A percentile compares a stretch with the other conserved stretches of the same genome.
These are phyloP conservation scores for Trametes elegans DNA, from an alignment of 768 basidiomycete species.

Conservation along the genomic window DNA sequence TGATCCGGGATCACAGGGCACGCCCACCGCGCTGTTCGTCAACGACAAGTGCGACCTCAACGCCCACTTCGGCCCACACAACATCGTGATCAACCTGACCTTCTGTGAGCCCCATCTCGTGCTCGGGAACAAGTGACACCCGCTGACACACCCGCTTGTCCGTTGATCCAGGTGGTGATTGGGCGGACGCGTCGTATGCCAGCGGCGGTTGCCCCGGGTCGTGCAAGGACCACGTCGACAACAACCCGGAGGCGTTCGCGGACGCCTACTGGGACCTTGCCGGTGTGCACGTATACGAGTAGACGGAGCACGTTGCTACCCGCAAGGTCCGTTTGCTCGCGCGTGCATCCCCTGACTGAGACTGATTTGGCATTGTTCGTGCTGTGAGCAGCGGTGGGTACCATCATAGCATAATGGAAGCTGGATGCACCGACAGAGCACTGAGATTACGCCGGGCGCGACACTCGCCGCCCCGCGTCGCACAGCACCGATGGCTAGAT, in stretches of 20 bases:
- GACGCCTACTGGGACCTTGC: constrained; percentile 74
- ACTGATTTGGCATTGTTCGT: too few relatives aligned
- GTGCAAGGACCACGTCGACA: constrained; percentile 60
- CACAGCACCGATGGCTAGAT: not conserved
- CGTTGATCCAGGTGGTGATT: constrained; percentile 49
- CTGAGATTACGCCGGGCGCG: too few relatives aligned
- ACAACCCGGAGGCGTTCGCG: constrained; percentile 62
- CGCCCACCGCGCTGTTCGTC: constrained; percentile 61
- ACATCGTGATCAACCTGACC: constrained; percentile 68
- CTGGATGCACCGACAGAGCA: too few relatives aligned
- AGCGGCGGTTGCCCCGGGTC: constrained; percentile 55
- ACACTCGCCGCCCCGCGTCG: too few relatives aligned
- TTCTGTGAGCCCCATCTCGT: constrained; percentile 47
- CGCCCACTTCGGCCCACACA: constrained; percentile 52
- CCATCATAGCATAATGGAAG: not conserved
- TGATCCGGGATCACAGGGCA: constrained; percentile 40
- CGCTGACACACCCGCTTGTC: not conserved
- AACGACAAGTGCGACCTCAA: constrained; percentile 54
- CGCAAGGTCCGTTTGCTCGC: not conserved
- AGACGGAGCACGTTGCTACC: not conserved
- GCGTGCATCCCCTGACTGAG: not conserved
- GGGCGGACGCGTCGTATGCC: too few relatives aligned
- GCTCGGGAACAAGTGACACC: not conserved
- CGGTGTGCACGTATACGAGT: constrained; percentile 52
- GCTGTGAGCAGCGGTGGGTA: too few relatives aligned